Evolutionary conservation across 805 yeast genomes (phyloP).

Genomic region (Candida ponderosae): DNA sequence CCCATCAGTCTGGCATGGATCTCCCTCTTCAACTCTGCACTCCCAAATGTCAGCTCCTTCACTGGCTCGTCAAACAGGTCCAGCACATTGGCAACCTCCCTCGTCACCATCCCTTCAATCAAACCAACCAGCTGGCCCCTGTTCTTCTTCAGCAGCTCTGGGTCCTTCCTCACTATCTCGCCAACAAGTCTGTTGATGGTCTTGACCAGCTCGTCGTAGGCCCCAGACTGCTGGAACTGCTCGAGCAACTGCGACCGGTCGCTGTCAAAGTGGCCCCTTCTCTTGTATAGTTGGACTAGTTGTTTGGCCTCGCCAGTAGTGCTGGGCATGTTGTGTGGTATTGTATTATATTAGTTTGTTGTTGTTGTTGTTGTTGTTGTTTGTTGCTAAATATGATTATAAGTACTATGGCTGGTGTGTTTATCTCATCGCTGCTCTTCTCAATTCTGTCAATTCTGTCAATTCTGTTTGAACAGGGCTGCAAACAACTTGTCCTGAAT

Average conservation of each 20-base stretch:
- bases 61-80: slow-evolving; percentile 15
- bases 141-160: slow-evolving; percentile 14
- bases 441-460: too few relatives aligned
- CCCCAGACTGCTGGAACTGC: slow-evolving; percentile 10
- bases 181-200: slow-evolving; percentile 8
- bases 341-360: too few relatives aligned
- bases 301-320: neutral
- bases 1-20: slow-evolving; percentile 3
- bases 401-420: too few relatives aligned
- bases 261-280: slow-evolving; percentile 14
- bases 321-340: too few relatives aligned
- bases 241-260: slow-evolving; percentile 9
- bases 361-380: too few relatives aligned
- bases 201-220: slow-evolving; percentile 8
- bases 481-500: too few relatives aligned
- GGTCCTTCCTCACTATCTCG: slow-evolving; percentile 11
- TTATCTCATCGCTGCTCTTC: too few relatives aligned
- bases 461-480: too few relatives aligned
- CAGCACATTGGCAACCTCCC: slow-evolving; percentile 3
- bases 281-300: slow-evolving; percentile 5
- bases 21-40: slow-evolving; percentile 7
- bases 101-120: slow-evolving; percentile 9
- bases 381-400: too few relatives aligned
- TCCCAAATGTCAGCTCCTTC: slow-evolving; percentile 7
- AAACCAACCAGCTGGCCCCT: slow-evolving; percentile 17